Evolutionary conservation across 495 filamentous ascomycete species (phyloP).

Genomic region (Daldinia vernicosa): DNA sequence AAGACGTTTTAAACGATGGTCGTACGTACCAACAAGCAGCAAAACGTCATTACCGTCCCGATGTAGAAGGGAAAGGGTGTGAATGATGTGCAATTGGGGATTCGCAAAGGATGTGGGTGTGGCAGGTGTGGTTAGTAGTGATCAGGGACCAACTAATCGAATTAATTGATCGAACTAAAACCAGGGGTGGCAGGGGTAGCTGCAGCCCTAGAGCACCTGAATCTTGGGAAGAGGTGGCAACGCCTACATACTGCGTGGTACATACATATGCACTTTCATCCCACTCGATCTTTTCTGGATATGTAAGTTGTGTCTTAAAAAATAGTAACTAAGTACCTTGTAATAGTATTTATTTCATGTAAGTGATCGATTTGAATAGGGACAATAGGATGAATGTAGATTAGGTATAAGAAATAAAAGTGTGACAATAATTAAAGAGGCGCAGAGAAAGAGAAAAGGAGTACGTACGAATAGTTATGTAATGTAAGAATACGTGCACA

Average conservation of each 20-base stretch:
- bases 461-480: no score
- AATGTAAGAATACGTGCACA: not conserved
- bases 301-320: not conserved
- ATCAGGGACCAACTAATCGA: slow-evolving; percentile 37
- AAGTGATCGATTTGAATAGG: not conserved
- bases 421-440: not conserved
- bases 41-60: slow-evolving; percentile 35
- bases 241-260: not conserved
- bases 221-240: slow-evolving; percentile 28
- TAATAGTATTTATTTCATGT: not conserved
- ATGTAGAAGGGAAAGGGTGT: slow-evolving; percentile 11
- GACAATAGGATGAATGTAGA: not conserved
- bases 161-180: slow-evolving; percentile 19
- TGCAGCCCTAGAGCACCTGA: slow-evolving; percentile 38
- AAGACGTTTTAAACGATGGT: slow-evolving; percentile 9
- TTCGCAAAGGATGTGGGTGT: slow-evolving; percentile 13
- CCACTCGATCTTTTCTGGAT: not conserved
- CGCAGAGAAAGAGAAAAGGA: no score
- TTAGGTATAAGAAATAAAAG: not conserved
- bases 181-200: slow-evolving; percentile 39
- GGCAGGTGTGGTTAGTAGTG: not conserved
- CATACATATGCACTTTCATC: slow-evolving; percentile 14
- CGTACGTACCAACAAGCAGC: slow-evolving; percentile 9
- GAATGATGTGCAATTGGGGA: slow-evolving; percentile 13
- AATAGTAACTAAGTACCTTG: not conserved